A percentile compares a stretch with the other conserved stretches of the same genome.
phyloP scores from a whole-genome alignment of 176 grass and related monocot species.

The Elaeis guineensis region DNA sequence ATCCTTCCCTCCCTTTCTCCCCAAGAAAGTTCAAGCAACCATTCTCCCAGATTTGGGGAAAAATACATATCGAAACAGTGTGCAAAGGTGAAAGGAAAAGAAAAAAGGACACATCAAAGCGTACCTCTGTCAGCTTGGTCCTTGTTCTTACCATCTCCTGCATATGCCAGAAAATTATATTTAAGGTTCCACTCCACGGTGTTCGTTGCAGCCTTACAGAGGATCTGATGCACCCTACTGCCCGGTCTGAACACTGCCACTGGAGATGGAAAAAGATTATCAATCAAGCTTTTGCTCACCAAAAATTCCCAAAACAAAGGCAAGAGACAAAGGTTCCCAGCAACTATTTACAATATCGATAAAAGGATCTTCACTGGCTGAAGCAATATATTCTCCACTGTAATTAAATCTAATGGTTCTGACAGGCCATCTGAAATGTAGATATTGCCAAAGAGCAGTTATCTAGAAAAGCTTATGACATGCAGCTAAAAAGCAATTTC shows the following conservation, averaged over 20 bases:
- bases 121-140: slow-evolving; percentile 82
- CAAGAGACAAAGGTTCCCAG: background rate
- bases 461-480: too few relatives aligned
- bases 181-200: slow-evolving; percentile 99
- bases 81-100: slow-evolving; percentile 1
- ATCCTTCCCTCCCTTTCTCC: too few relatives aligned
- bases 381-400: slow-evolving; percentile 91
- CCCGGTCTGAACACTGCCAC: slow-evolving; percentile 85
- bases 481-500: too few relatives aligned
- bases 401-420: slow-evolving; percentile 92
- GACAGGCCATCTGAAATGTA: slow-evolving; percentile 69
- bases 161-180: slow-evolving; percentile 88
- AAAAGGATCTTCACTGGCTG: slow-evolving; percentile 89
- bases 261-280: slow-evolving; percentile 7
- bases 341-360: slow-evolving; percentile 78
- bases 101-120: background rate
- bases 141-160: slow-evolving; percentile 93
- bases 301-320: background rate
- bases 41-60: too few relatives aligned
- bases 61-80: too few relatives aligned
- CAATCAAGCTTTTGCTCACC: background rate
- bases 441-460: background rate
- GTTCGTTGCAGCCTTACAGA: slow-evolving; percentile 88
- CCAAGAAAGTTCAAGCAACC: too few relatives aligned
- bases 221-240: slow-evolving; percentile 85